Evolutionary conservation across 2,329 filamentous ascomycete genomes (phyloP), one percentile per base, ranked within the genome.

Genomic region (Talaromyces sp.): DNA sequence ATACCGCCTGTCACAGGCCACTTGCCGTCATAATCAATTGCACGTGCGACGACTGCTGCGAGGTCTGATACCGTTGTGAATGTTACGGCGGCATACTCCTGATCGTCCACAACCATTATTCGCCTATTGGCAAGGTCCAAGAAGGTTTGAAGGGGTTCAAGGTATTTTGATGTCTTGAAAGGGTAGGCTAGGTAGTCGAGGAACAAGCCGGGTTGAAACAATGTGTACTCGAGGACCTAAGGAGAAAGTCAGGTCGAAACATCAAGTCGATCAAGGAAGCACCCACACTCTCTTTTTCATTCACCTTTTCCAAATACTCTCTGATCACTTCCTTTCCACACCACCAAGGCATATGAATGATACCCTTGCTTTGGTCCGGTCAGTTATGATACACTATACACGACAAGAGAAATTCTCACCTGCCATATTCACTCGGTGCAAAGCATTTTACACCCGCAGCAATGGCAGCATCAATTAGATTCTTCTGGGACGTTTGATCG

Each of bases 1-100:
- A 65, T 56, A 2, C 63, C 63, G 8, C 63, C 57, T 10, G 47
- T 65, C n/a, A 31, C 52, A 14, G 63, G 63, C 63, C 63, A 65
- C 31, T 52, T 65, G 24, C 57, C 63, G 10, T 50, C 43, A 41
- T 65, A 65, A 11, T 52, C 50, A 33, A 65, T 11, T 27, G 63
- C 63, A 19, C 45, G 49, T 24, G 57, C 43, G 3, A 64, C 47
- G 11, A 64, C 35, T 37, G 47, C 49, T 33, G 62, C 62, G 19
- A 50, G 27, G 5, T 64, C 62, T 27, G 47, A 31, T 45, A 65
- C 27, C 9, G 63, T 56, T 14, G 63, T 65, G 16, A 60, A 43
- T 13, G 63, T 65, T 8, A 54, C 37, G 11, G 50, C 27, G 11
- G 47, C 39, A 14, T 61, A 33, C 27, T 65, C 57, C 3, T 52